Percentiles rank a stretch among this genome's conserved stretches.
These are phyloP conservation scores for Boletales sp. DNA, from an alignment of 768 basidiomycete genomes.

Conservation along the genomic window DNA sequence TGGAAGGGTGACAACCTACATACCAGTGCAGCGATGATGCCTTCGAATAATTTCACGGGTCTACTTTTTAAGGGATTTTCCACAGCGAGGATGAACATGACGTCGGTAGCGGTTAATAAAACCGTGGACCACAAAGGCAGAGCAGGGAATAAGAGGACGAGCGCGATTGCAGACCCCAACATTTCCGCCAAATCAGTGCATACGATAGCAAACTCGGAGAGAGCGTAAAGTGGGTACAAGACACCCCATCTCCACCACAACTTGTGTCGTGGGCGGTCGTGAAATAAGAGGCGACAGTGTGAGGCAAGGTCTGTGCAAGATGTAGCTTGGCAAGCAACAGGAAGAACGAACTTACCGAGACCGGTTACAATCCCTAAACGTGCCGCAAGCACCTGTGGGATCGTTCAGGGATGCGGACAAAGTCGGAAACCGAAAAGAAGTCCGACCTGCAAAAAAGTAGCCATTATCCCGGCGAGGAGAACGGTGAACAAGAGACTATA, in stretches of 20 bases:
- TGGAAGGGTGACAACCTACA: constrained; percentile 10
- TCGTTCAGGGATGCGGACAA: neutral
- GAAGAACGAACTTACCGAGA: constrained; percentile 45
- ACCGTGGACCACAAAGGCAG: constrained; percentile 71
- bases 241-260: constrained; percentile 54
- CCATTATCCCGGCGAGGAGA: constrained; percentile 76
- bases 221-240: constrained; percentile 61
- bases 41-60: constrained; percentile 68
- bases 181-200: constrained; percentile 81
- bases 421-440: neutral
- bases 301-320: constrained; percentile 49
- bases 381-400: constrained; percentile 64
- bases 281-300: constrained; percentile 61
- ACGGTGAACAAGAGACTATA: constrained; percentile 86
- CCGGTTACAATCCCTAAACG: constrained; percentile 82
- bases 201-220: constrained; percentile 70
- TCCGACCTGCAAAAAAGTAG: constrained; percentile 71
- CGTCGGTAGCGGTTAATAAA: constrained; percentile 64
- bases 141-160: constrained; percentile 68
- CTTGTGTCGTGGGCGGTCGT: constrained; percentile 60
- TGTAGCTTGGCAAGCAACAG: constrained; percentile 6
- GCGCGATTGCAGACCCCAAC: constrained; percentile 76
- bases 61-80: constrained; percentile 65
- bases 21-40: constrained; percentile 60
- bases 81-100: constrained; percentile 65